These are phyloP conservation scores for Ophiostoma ulmi DNA, from an alignment of 2,329 filamentous ascomycete species.

Conservation along the genomic window DNA sequence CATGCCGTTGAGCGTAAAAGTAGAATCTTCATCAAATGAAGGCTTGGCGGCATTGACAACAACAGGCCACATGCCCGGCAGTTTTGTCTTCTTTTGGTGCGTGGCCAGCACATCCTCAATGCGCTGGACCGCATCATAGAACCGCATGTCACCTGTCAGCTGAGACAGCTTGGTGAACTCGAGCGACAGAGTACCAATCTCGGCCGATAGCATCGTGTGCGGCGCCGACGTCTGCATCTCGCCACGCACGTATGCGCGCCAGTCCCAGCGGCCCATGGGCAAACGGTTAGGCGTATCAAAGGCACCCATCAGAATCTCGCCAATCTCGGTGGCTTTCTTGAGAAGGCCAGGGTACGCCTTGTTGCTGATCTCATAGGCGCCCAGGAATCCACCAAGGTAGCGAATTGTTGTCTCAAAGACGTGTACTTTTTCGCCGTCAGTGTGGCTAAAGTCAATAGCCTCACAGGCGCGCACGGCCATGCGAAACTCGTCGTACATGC, in stretches of 20 bases:
- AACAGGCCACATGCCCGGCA: conserved; percentile 61
- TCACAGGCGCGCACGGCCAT: conserved; percentile 55
- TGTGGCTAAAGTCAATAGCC: conserved; percentile 56
- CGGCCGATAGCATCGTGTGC: conserved; percentile 40
- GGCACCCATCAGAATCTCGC: conserved; percentile 58
- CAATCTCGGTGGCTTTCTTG: conserved; percentile 58
- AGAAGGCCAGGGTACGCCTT: conserved; percentile 50
- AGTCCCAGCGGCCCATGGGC: conserved; percentile 56
- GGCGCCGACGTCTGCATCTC: conserved; percentile 41
- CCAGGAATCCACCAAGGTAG: conserved; percentile 63
- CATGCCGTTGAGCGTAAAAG: conserved; percentile 53
- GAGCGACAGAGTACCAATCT: conserved; percentile 54
- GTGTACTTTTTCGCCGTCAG: conserved; percentile 49
- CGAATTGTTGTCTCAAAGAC: conserved; percentile 68
- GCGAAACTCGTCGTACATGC: conserved; percentile 59
- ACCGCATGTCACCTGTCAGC: conserved; percentile 55
- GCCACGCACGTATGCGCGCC: conserved; percentile 44
- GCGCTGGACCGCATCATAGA: conserved; percentile 57
- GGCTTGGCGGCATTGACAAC: conserved; percentile 50
- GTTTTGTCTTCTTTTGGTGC: conserved; percentile 48
- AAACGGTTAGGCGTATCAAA: conserved; percentile 66
- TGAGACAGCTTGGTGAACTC: conserved; percentile 63
- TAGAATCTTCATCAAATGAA: conserved; percentile 50
- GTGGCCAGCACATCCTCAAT: conserved; percentile 52
- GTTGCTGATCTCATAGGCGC: conserved; percentile 63